These are phyloP conservation scores for Pisolithus sp. DNA, from an alignment of 768 basidiomycete species.

Conservation along the genomic window DNA sequence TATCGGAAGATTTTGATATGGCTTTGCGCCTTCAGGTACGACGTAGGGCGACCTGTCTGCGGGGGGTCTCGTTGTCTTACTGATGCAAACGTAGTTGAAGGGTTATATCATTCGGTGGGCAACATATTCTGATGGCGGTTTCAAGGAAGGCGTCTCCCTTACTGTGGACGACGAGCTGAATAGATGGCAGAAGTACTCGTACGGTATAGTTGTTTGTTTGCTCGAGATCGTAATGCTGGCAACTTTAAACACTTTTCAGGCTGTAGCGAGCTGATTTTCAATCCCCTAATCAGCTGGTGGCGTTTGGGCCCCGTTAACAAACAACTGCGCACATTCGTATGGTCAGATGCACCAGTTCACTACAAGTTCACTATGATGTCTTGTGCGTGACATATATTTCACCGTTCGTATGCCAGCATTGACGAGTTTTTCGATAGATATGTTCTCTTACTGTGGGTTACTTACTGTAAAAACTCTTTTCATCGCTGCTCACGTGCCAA, in stretches of 20 bases:
- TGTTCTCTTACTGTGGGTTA: conserved; percentile 47
- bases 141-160: conserved; percentile 90
- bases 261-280: conserved; percentile 48
- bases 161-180: conserved; percentile 90
- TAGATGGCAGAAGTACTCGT: conserved; percentile 86
- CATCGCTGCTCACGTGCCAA: background rate
- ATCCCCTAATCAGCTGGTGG: conserved; percentile 77
- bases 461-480: background rate
- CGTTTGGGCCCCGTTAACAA: conserved; percentile 75
- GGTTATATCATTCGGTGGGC: conserved; percentile 42
- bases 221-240: background rate
- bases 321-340: conserved; percentile 69
- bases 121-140: conserved; percentile 76
- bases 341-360: conserved; percentile 72
- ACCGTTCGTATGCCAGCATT: background rate
- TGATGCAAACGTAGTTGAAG: conserved; percentile 27
- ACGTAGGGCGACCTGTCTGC: background rate
- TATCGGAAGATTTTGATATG: conserved; percentile 70
- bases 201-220: conserved; percentile 33
- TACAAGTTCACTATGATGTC: conserved; percentile 68
- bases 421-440: conserved; percentile 25
- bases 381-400: conserved; percentile 28
- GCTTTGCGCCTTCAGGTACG: conserved; percentile 46
- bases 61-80: conserved; percentile 46
- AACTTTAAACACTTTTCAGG: background rate